Conservation (phyloP, 495 filamentous ascomycete genomes). For the Acidomyces sp. region DNA sequence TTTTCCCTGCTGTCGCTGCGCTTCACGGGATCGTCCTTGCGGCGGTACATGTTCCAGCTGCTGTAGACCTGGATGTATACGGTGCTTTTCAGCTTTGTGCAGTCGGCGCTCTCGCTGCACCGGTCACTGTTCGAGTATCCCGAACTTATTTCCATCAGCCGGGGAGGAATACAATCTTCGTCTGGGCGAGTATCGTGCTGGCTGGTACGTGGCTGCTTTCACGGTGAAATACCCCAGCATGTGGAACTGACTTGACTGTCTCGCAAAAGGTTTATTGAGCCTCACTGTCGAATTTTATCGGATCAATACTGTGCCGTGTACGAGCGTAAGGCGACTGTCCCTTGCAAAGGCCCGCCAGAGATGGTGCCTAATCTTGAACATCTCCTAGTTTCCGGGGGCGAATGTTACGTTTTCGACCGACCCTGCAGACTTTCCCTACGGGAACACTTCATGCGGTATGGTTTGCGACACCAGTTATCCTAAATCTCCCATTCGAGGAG, state of each 20-base stretch:
- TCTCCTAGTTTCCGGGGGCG: no score
- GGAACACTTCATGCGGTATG: conserved; percentile 28
- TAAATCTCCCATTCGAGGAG: conserved; percentile 35
- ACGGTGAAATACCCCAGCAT: not conserved
- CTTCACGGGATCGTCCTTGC: conserved; percentile 47
- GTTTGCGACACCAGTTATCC: conserved; percentile 34
- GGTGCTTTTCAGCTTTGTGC: conserved; percentile 51
- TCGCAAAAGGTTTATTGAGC: conserved; percentile 36
- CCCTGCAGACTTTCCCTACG: conserved; percentile 30
- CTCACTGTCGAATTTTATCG: conserved; percentile 49
- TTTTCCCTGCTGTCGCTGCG: conserved; percentile 48
- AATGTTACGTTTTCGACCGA: conserved; percentile 23
- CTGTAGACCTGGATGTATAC: conserved; percentile 52
- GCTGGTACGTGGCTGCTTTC: conserved; percentile 31
- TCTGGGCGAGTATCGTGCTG: conserved; percentile 46
- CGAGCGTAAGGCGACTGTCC: no score
- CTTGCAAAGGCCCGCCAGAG: no score
- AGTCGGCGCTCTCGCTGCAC: conserved; percentile 47
- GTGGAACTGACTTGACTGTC: conserved; percentile 7
- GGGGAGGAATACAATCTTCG: conserved; percentile 46
- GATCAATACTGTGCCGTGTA: conserved; percentile 29
- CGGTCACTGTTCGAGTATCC: conserved; percentile 41
- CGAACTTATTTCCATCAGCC: conserved; percentile 47
- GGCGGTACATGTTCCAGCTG: conserved; percentile 38
- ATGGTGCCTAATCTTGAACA: no score